A percentile compares a stretch with the other conserved stretches of the same genome.
These are phyloP conservation scores for Aspergillus leporis DNA, from an alignment of 495 filamentous ascomycete genomes.

Conservation along the genomic window DNA sequence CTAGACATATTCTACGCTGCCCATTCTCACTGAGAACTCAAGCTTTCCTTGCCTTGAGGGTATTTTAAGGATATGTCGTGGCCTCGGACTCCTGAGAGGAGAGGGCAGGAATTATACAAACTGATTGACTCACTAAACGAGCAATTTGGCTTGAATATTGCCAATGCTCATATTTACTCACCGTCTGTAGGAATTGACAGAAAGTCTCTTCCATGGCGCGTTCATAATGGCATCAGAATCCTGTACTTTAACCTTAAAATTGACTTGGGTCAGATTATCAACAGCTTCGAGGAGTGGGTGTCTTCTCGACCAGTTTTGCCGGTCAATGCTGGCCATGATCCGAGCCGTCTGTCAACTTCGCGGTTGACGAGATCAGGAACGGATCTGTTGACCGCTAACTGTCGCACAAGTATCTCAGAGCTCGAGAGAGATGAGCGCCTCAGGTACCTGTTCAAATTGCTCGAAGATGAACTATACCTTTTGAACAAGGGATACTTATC, in stretches of 20 bases:
- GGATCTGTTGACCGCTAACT: neutral
- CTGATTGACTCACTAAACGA: conserved; percentile 29
- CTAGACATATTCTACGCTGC: neutral
- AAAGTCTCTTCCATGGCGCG: conserved; percentile 13
- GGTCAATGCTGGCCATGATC: neutral
- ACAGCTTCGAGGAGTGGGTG: conserved; percentile 33
- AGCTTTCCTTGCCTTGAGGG: neutral
- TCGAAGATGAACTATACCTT: conserved; percentile 32
- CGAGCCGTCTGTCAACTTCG: conserved; percentile 6
- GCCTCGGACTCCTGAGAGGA: conserved; percentile 22
- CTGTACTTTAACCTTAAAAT: conserved; percentile 23
- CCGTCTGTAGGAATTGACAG: conserved; percentile 13
- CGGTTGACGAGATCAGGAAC: neutral
- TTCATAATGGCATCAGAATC: conserved; percentile 15
- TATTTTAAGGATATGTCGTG: conserved; percentile 7
- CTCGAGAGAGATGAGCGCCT: conserved; percentile 24
- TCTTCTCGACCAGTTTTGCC: conserved; percentile 2
- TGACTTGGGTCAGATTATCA: conserved; percentile 19
- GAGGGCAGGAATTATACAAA: conserved; percentile 16
- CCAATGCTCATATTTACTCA: conserved; percentile 23
- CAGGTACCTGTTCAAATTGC: conserved; percentile 26
- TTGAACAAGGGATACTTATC: conserved; percentile 17
- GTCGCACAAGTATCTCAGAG: conserved; percentile 8
- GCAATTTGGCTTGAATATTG: conserved; percentile 26
- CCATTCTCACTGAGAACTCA: neutral